Evolutionary conservation across 2,329 filamentous ascomycete genomes (phyloP), one percentile per base, ranked within the genome.

Genomic region (Chaetomiaceae sp.): DNA sequence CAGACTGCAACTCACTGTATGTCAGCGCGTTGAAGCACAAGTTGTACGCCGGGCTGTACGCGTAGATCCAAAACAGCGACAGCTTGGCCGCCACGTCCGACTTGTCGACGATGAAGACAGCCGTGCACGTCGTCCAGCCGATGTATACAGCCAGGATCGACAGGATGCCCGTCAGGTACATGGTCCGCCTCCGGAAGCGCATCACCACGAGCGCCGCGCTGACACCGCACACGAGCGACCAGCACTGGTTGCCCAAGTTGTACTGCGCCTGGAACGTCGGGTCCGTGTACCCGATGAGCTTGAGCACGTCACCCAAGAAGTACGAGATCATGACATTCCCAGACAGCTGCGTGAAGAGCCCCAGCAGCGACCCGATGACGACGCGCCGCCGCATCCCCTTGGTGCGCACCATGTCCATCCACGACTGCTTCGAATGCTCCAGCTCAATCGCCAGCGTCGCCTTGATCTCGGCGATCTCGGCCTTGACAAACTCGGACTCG

Each of bases 1-100:
- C 63, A 31, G 66, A 27, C 22, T 25, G 5, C 9, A 23, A 22
- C 75, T 68, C 65, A 78, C 75, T 84, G 66, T 84, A 84, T 1
- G 81, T 83, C 51, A 87, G 70, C 14, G 83, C 80, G 63, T 85
- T 86, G 65, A 84, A 83, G n/a, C 81, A 82, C 46, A 85, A 74
- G 60, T 85, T 85, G 65, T 85, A 86, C 56, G 71, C 73, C 3
- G 81, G 79, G 9, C 74, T 75, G 65, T 83, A 85, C 4, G 74
- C 70, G 57, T 83, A 85, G 60, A 81, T 82, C 67, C 82, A 85
- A 66, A 84, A 77, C 29, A 85, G 68, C 54, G 47, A 69, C 66
- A 64, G 66, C 59, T 64, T 65, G 33, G 67, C 69, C 1, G 74
- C 67, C 22, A 70, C 65, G 6, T 64, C 66, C 2, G 71, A 69